Evolutionary conservation across 805 yeast species (phyloP).

Genomic region (Starmerella tilneyi): DNA sequence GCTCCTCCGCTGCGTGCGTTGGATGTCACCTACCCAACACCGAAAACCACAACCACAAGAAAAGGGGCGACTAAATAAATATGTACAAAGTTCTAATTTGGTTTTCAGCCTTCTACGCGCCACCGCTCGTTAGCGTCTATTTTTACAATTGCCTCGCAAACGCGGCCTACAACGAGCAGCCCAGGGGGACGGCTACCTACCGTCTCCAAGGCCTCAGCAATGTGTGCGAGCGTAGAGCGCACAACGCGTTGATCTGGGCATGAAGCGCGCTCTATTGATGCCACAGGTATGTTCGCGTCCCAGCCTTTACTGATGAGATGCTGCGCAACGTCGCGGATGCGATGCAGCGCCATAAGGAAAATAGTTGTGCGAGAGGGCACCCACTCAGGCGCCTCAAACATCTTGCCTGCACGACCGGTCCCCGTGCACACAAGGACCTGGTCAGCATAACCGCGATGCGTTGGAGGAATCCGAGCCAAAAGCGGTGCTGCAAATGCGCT

Average conservation of each 20-base stretch:
- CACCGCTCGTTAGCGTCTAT: conserved; percentile 30
- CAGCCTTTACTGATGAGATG: conserved; percentile 48
- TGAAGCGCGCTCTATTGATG: conserved; percentile 81
- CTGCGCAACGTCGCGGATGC: conserved; percentile 37
- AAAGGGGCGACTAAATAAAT: neutral
- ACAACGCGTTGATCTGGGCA: conserved; percentile 87
- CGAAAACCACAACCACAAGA: too few species aligned
- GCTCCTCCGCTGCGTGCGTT: too few species aligned
- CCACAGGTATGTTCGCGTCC: conserved; percentile 65
- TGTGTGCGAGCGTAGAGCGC: conserved; percentile 55
- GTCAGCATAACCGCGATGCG: conserved; percentile 85
- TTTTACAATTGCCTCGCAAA: conserved; percentile 48
- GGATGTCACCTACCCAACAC: too few species aligned
- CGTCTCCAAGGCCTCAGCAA: conserved; percentile 62
- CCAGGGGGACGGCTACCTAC: conserved; percentile 92
- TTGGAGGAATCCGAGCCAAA: conserved; percentile 72
- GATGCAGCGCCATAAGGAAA: conserved; percentile 80
- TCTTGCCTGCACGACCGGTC: conserved; percentile 76
- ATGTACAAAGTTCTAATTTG: neutral
- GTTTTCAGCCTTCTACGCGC: conserved; percentile 39
- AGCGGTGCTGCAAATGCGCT: conserved; percentile 86
- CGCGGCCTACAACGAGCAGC: conserved; percentile 65
- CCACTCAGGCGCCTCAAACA: conserved; percentile 70
- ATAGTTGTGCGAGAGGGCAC: conserved; percentile 67
- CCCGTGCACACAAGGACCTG: conserved; percentile 92